Conservation (phyloP, 106 monocot species). For the Allium fistulosum region DNA sequence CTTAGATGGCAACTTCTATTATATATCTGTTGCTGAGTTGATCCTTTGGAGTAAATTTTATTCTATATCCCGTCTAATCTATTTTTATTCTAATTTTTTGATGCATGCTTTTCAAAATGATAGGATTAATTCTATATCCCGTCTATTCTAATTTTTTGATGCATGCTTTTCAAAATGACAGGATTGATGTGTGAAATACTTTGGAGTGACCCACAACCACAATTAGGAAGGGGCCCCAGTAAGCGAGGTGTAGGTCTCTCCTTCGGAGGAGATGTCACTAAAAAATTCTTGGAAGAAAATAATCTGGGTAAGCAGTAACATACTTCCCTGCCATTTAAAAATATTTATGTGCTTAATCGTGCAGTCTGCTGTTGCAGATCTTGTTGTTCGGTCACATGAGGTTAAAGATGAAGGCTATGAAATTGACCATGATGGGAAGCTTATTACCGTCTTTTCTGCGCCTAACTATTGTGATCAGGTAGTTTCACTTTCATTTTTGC, state of each 20-base stretch:
- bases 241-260: constrained; percentile 97
- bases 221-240: constrained; percentile 89
- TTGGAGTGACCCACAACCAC: constrained; percentile 99
- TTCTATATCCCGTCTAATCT: too few species aligned
- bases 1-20: too few species aligned
- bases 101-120: not conserved
- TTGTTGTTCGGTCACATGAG: constrained; percentile 94
- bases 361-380: constrained; percentile 29
- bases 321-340: not conserved
- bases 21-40: too few species aligned
- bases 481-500: not conserved
- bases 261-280: constrained; percentile 93
- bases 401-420: constrained; percentile 99
- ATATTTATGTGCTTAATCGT: too few species aligned
- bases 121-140: constrained; percentile 48
- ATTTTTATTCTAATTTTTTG: too few species aligned
- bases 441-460: constrained; percentile 98
- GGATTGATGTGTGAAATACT: constrained; percentile 98
- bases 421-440: constrained; percentile 91
- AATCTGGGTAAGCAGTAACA: constrained; percentile 52
- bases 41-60: too few species aligned
- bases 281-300: constrained; percentile 84
- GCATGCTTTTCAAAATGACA: constrained; percentile 1
- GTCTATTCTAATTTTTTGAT: too few species aligned
- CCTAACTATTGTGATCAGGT: constrained; percentile 99